phyloP scores from a whole-genome alignment of 2,329 filamentous ascomycete genomes.

The Pseudodiploospora longispora region DNA sequence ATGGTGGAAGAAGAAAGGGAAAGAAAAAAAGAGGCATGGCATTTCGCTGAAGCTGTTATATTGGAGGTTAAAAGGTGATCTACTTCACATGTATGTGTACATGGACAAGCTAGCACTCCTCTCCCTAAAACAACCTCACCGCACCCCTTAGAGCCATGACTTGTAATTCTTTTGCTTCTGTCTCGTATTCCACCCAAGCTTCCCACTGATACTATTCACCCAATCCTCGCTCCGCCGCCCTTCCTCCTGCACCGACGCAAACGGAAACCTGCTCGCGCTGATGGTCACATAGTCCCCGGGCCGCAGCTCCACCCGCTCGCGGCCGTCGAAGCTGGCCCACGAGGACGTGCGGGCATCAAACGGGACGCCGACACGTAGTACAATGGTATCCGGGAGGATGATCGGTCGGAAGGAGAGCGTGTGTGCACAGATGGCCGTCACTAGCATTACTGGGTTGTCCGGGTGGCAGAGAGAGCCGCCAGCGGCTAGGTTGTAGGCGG shows the following conservation, averaged over 20 bases:
- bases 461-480: conserved; percentile 94
- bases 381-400: conserved; percentile 91
- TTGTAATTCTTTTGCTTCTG: conserved; percentile 63
- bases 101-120: too few relatives aligned
- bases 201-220: conserved; percentile 73
- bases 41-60: too few relatives aligned
- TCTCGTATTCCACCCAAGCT: conserved; percentile 73
- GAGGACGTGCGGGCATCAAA: conserved; percentile 83
- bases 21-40: too few relatives aligned
- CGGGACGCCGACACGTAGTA: conserved; percentile 86
- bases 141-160: conserved; percentile 28
- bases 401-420: conserved; percentile 94
- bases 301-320: conserved; percentile 71
- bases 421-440: conserved; percentile 91
- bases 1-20: too few relatives aligned
- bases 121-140: too few relatives aligned
- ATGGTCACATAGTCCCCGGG: conserved; percentile 82
- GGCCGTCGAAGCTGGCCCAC: conserved; percentile 97
- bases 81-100: too few relatives aligned
- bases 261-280: conserved; percentile 71
- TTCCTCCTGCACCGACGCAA: conserved; percentile 65
- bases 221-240: conserved; percentile 67
- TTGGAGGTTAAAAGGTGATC: too few relatives aligned
- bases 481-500: conserved; percentile 90
- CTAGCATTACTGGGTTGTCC: conserved; percentile 90